Evolutionary conservation across 495 filamentous ascomycete genomes (phyloP), one percentile per base, ranked within the genome.

Genomic region (Podospora pseudopauciseta): DNA sequence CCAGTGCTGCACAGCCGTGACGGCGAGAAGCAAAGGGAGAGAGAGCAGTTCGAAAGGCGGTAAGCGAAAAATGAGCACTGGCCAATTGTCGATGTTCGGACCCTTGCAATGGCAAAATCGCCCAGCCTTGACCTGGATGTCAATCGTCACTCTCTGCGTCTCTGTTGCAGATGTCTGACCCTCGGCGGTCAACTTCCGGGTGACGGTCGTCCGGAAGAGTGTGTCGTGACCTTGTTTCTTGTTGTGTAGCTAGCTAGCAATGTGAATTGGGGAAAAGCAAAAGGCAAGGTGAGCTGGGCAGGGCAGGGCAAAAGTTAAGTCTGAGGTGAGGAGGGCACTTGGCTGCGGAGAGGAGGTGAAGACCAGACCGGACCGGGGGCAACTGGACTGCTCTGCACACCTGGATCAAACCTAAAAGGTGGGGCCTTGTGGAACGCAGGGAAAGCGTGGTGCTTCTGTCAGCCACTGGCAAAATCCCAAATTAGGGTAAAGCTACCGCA

Each of bases 11-110:
- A 23, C 23, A 23, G 23, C 23, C 1, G 23, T 23, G 23, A 63
- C 54, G 54, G 54, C 26, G 60, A 63, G 60, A 63, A 34, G 60
- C 20, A 63, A 28, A 63, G 60, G 28, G 20, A 30, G 66, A 64
- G 65, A 65, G 62, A 63, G n/a, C 23, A 65, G 39, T 58, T 63
- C 34, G 65, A 64, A 63, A 67, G 65, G 73, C 82, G 88, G 49
- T 83, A 82, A 68, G 85, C 83, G 63, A 85, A 74, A 65, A 86
- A 7, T 83, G 44, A 80, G 73, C 19, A 70, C n/a, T 54, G 72
- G 64, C 54, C 70, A 72, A 71, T 78, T 73, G 65, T 73, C 69
- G 68, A 68, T 27, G 70, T 72, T 72, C 58, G 34, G 61, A 44
- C 61, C 61, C 61, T 63, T 20, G 18, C 27, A 32, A 49, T 49